Evolutionary conservation across 2,329 filamentous ascomycete species (phyloP), one percentile per base, ranked within the genome.

Genomic region (Aspergillus fijiensis): DNA sequence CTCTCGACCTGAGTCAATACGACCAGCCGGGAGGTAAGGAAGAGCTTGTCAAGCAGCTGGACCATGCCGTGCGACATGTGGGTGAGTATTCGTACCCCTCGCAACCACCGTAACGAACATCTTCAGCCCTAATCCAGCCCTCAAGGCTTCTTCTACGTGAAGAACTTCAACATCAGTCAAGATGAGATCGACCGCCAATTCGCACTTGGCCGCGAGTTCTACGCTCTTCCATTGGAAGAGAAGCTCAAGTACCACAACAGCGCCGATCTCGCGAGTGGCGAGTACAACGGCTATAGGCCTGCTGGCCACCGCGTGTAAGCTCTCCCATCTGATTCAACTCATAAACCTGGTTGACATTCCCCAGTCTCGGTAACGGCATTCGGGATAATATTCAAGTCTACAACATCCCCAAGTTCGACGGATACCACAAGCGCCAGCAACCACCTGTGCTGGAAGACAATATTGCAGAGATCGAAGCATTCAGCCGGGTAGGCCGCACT

Each of bases 101-200:
- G 31, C 12, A n/a, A 55, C 29, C 21, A 21, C 21, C 21, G 21
- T 2, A 21, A 21, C 21, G 21, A 70, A 42, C 33, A 4, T 35
- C 33, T 35, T 10, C 27, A 6, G 11, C 23, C 47, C 12, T 48
- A n/a, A 52, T 42, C 16, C 27, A 14, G n/a, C 3, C 72, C 12
- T 2, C 1, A 35, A 64, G 83, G 85, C 0, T 85, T 88, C 75
- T 88, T 88, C 74, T 87, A 87, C 62, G 81, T 88, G 21, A 83
- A 82, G 60, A 86, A 87, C 72, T 87, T 84, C 62, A 85, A 85
- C 33, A 77, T 88, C n/a, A 76, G 74, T 0, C 84, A 87, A 69
- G 84, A 86, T 51, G 77, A 86, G 68, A 80, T 88, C 1, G 81
- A 88, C 63, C 76, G 78, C 5, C 85, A 88, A 63, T 88, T 87